These are phyloP conservation scores for Eimeria necatrix DNA, from an alignment of 169 alveolate species.

Conservation along the genomic window DNA sequence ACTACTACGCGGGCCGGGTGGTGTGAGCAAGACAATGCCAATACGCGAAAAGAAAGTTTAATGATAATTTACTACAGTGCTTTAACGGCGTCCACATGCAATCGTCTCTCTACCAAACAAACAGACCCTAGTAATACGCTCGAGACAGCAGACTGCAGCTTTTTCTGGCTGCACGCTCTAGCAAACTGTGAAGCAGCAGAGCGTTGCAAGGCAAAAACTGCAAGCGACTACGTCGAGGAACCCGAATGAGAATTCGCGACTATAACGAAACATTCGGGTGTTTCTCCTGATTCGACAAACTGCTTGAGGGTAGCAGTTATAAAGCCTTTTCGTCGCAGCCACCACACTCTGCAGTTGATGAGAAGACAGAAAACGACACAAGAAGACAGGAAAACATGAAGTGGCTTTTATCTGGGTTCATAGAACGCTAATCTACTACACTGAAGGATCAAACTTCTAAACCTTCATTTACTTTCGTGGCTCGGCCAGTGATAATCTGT, in stretches of 20 bases:
- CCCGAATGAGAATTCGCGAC: conserved; percentile 48
- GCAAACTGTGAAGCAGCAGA: too few relatives aligned
- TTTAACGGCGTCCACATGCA: too few relatives aligned
- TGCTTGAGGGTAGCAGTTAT: conserved; percentile 62
- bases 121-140: too few relatives aligned
- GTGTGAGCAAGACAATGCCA: too few relatives aligned
- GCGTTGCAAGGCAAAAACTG: not conserved
- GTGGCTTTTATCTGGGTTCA: not conserved
- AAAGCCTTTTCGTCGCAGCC: conserved; percentile 77
- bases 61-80: too few relatives aligned
- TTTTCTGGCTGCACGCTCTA: too few relatives aligned
- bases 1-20: too few relatives aligned
- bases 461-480: not conserved
- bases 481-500: not conserved
- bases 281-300: conserved; percentile 50
- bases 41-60: too few relatives aligned
- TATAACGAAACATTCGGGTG: conserved; percentile 76
- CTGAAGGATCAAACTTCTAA: not conserved
- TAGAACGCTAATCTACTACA: not conserved
- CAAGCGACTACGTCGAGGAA: not conserved
- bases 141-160: too few relatives aligned
- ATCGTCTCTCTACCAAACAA: too few relatives aligned
- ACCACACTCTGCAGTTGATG: conserved; percentile 41
- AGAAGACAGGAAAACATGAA: not conserved
- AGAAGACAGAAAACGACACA: too few relatives aligned